phyloP scores from a whole-genome alignment of 2,329 filamentous ascomycete species.

The Talaromyces atroroseus region DNA sequence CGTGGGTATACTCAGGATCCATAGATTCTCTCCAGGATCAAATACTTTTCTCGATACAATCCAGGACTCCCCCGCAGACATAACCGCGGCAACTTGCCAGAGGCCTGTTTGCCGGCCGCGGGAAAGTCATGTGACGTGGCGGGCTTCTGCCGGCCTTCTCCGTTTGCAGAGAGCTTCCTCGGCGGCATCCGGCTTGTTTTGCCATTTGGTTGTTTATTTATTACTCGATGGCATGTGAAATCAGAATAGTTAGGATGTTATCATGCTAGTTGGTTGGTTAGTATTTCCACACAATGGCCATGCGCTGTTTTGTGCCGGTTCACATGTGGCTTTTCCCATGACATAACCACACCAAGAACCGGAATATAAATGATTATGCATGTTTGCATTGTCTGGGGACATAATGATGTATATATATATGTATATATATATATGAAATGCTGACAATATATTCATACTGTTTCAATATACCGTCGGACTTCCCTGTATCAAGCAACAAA shows the following conservation, averaged over 20 bases:
- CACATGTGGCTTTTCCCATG: background rate
- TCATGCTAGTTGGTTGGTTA: background rate
- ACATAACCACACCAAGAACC: background rate
- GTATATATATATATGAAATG: background rate
- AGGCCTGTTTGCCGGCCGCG: background rate
- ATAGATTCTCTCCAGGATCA: background rate
- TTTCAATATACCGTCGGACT: constrained; percentile 71
- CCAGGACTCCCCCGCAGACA: background rate
- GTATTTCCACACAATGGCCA: background rate
- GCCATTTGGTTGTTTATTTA: background rate
- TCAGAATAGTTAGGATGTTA: background rate
- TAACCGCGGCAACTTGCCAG: constrained; percentile 11
- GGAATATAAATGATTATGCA: background rate
- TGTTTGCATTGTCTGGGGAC: background rate
- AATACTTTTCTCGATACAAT: background rate
- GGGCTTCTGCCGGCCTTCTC: background rate
- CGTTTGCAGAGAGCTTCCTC: background rate
- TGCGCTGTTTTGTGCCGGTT: background rate
- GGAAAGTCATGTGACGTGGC: constrained; percentile 13
- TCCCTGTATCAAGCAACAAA: constrained; percentile 51
- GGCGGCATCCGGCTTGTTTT: background rate
- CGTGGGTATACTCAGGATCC: background rate
- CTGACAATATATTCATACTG: constrained; percentile 45
- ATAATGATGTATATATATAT: background rate
- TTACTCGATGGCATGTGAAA: constrained; percentile 12